Evolutionary conservation across 2,329 filamentous ascomycete species (phyloP), one percentile per base, ranked within the genome.

Genomic region (Ascochyta koolunga): DNA sequence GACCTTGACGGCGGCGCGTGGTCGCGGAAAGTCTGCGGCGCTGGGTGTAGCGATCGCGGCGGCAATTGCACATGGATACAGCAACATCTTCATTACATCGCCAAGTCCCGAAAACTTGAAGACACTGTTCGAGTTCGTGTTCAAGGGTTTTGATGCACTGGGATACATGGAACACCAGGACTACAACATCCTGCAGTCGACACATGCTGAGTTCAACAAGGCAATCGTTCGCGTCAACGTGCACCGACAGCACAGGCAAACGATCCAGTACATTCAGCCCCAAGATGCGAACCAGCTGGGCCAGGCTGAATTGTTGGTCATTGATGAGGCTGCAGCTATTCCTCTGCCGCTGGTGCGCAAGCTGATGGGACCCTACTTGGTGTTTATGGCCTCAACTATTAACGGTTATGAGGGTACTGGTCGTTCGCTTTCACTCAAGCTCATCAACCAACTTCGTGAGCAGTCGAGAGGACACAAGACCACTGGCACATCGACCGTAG

Each of bases 361-460:
- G 77, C 82, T 99, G 35, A 93, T 99, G 86, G 95, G 95, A 0
- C 93, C 93, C 13, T 99, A 99, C 75, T 81, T 99, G 32, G 92
- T 98, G 8, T 99, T 99, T 77, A 98, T 99, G 95, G 92, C 96
- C 0, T 99, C 95, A 0, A 99, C 95, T 1, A 97, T 99, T 78
- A 98, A 98, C 71, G 95, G 95, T 54, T 99, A 99, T 73, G 95
- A 99, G 79, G 95, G 95, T 51, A 99, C 95, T 6, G 95, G 95
- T 35, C 87, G 95, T 53, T 98, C 95, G 1, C 82, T 99, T 5
- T 98, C 95, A 0, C 80, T 99, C 48, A 99, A 99, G 78, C 83
- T 99, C 62, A 97, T 99, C 61, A 96, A 98, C 74, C 93, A 99
- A 76, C 85, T 99, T 21, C 88, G 95, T 54, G 93, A 99, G 68